phyloP scores from a whole-genome alignment of 2,329 filamentous ascomycete species.

The Plenodomus biglobosus region DNA sequence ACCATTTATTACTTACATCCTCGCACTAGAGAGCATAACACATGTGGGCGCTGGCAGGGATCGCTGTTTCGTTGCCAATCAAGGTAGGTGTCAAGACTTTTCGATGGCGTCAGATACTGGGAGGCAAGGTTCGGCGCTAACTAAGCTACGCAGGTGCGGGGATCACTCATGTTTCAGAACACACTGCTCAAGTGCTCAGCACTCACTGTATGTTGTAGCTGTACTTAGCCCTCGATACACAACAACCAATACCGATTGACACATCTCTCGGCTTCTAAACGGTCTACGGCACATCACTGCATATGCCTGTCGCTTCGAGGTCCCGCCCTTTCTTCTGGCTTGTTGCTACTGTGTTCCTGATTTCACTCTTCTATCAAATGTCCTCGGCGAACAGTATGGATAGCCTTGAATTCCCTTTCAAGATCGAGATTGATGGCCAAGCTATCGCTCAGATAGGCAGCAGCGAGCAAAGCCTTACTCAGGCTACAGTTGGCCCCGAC shows the following conservation, averaged over 20 bases:
- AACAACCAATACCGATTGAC: background rate
- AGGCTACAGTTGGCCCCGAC: slow-evolving; percentile 22
- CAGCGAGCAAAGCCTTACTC: slow-evolving; percentile 11
- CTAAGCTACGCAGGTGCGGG: too few species aligned
- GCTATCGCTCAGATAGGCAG: slow-evolving; percentile 17
- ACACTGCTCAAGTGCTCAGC: background rate
- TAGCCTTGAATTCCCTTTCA: slow-evolving; percentile 24
- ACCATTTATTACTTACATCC: background rate
- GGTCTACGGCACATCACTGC: background rate
- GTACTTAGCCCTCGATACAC: background rate
- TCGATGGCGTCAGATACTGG: background rate
- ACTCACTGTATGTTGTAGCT: too few species aligned
- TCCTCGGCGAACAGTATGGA: slow-evolving; percentile 18
- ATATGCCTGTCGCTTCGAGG: background rate
- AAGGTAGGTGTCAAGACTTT: background rate
- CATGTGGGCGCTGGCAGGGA: background rate
- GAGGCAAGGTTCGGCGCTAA: background rate
- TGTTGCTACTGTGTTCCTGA: slow-evolving; percentile 6
- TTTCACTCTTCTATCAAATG: slow-evolving; percentile 9
- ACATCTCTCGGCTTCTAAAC: background rate
- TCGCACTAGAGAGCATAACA: background rate
- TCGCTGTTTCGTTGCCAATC: background rate
- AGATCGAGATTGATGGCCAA: slow-evolving; percentile 27
- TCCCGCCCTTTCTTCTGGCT: slow-evolving; percentile 2
- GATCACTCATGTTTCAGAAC: background rate